These are phyloP conservation scores for Hysterium pulicare DNA, from an alignment of 2,329 filamentous ascomycete genomes.

Conservation along the genomic window DNA sequence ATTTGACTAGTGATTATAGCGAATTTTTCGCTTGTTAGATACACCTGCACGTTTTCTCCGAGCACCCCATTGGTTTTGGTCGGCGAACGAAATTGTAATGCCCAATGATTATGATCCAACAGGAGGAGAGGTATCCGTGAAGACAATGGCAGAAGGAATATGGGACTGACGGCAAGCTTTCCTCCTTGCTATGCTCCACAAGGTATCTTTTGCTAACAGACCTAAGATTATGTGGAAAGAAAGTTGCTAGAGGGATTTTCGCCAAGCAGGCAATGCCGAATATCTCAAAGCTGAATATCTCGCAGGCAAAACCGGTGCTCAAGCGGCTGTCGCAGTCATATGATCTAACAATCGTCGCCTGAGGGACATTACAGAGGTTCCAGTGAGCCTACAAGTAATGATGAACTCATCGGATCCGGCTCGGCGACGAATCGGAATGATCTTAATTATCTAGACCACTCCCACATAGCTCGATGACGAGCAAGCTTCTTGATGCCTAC, in stretches of 20 bases:
- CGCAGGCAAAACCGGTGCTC: no score
- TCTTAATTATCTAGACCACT: conserved; percentile 10
- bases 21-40: no score
- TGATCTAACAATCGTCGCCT: conserved; percentile 90
- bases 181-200: no score
- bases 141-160: conserved; percentile 81
- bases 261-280: no score
- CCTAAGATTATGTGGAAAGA: conserved; percentile 69
- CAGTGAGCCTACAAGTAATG: conserved; percentile 34
- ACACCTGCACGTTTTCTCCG: no score
- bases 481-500: no score
- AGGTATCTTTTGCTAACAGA: not conserved
- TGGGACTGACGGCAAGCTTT: conserved; percentile 95
- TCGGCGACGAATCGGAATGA: conserved; percentile 11
- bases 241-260: conserved; percentile 80
- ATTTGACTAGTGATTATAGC: no score
- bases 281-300: no score
- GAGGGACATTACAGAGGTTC: conserved; percentile 91
- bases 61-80: no score
- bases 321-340: conserved; percentile 82
- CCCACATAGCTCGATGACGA: no score
- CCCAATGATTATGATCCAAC: no score
- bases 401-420: conserved; percentile 10
- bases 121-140: conserved; percentile 90
- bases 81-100: no score